Percentiles rank a stretch among this genome's conserved stretches.
phyloP scores from a whole-genome alignment of 78 protist species.

The Chrysochromulina tobinii region DNA sequence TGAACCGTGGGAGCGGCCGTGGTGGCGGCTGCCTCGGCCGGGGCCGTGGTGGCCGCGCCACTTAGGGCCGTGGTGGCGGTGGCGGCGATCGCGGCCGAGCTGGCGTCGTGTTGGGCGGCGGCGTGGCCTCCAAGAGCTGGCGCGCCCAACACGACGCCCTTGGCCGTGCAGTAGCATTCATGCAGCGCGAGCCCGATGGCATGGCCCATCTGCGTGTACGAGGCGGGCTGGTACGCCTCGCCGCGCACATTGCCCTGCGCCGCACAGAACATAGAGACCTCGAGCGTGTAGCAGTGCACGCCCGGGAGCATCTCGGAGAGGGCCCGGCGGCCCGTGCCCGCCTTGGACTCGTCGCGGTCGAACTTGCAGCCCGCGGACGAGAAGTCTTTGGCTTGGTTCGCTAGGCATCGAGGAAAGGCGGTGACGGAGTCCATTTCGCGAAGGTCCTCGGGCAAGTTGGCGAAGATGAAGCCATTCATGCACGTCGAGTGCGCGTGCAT shows the following conservation, averaged over 20 bases:
- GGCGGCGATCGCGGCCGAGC: too few species aligned
- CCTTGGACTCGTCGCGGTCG: constrained; percentile 38
- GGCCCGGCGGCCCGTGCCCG: constrained; percentile 57
- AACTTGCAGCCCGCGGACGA: constrained; percentile 16
- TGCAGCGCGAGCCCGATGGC: not conserved
- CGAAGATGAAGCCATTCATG: not conserved
- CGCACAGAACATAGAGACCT: constrained; percentile 37
- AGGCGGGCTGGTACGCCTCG: not conserved
- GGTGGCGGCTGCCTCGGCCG: too few species aligned
- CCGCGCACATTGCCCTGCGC: not conserved
- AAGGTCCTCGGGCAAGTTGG: not conserved
- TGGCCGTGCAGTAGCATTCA: not conserved
- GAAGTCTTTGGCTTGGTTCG: not conserved
- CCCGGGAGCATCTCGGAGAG: constrained; percentile 22
- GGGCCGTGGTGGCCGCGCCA: too few species aligned
- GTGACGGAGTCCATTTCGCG: not conserved
- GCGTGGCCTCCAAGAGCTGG: too few species aligned
- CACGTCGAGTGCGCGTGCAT: constrained; percentile 36
- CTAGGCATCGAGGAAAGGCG: not conserved
- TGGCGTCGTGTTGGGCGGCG: too few species aligned
- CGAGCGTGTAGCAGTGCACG: constrained; percentile 48
- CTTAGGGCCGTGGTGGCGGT: too few species aligned
- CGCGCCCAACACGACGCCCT: too few species aligned
- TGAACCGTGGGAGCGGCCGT: too few species aligned
- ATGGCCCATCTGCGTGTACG: not conserved